Conservation (phyloP, 2,329 filamentous ascomycete genomes). For the Juglanconis sp. region DNA sequence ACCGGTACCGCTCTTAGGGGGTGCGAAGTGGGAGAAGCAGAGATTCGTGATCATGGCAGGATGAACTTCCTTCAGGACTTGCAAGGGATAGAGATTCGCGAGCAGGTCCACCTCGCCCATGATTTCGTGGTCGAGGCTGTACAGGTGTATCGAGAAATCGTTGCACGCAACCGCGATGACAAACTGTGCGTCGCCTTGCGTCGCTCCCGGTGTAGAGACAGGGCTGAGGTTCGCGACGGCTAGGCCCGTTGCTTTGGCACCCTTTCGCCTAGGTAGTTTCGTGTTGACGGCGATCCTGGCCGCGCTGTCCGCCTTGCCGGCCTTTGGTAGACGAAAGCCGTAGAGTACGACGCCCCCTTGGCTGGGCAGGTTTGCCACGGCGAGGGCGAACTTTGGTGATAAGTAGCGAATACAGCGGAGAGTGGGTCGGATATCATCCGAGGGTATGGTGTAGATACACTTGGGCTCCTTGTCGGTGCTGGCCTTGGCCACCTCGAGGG, state of each 20-base stretch:
- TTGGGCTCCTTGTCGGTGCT: constrained; percentile 40
- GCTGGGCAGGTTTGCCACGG: constrained; percentile 57
- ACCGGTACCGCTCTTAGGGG: constrained; percentile 47
- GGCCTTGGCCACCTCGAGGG: constrained; percentile 55
- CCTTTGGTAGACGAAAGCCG: constrained; percentile 50
- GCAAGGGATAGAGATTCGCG: constrained; percentile 49
- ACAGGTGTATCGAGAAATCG: constrained; percentile 74
- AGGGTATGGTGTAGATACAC: constrained; percentile 55
- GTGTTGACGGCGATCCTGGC: constrained; percentile 50
- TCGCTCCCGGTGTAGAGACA: constrained; percentile 45
- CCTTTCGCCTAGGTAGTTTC: constrained; percentile 54
- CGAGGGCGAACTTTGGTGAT: constrained; percentile 54
- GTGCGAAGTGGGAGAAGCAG: constrained; percentile 54
- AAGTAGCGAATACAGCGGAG: constrained; percentile 60
- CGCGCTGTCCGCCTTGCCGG: constrained; percentile 28
- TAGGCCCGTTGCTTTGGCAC: constrained; percentile 71
- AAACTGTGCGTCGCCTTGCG: constrained; percentile 67
- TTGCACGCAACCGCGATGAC: constrained; percentile 77
- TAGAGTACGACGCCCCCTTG: constrained; percentile 55
- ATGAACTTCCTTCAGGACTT: constrained; percentile 53
- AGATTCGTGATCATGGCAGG: constrained; percentile 57
- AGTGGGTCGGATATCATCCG: constrained; percentile 43
- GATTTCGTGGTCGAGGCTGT: constrained; percentile 68
- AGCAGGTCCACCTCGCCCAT: constrained; percentile 47
- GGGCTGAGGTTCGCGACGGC: constrained; percentile 69